Base-by-base conservation (phyloP, 2,329 filamentous ascomycete genomes). In the Daldinia eschscholtzii region DNA sequence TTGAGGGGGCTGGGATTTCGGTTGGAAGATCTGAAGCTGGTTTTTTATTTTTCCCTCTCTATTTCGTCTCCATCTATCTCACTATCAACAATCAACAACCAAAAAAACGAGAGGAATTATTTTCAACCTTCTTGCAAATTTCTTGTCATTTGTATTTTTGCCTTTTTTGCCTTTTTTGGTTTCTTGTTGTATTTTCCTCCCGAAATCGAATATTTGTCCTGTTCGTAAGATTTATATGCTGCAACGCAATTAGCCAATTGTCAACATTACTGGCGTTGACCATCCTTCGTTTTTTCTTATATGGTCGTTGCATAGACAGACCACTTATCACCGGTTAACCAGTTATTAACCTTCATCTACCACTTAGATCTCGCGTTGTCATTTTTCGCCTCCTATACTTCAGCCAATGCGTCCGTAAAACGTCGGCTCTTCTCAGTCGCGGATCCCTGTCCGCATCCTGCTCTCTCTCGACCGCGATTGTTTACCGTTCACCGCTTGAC, bases 1-100 rank as follows among this genome's bases (percentile, higher is more conserved):
- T 71, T 71, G 61, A 71, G 68, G 70, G 71, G 71, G 69, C 61
- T 70, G 66, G 69, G 66, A 61, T 65, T 26, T 20, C 52, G 56
- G 64, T 12, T 2, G 26, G 44, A 57, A 57, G n/a, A 57, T n/a
- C 50, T 48, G 48, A 67, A 71, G 57, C 56, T 64, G 35, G 20
- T 23, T 9, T 35, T 35, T 30, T 57, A 15, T 57, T 57, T 39
- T 57, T 41, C 33, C 13, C 18, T 37, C 33, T 57, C 20, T 57
- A 57, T 20, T 26, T 12, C 35, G 9, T 37, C 53, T 18, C 13
- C 20, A 9, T 57, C 12, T n/a, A n/a, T 57, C 23, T 30, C 18
- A 41, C 35, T 37, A 20, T 55, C n/a, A 55, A 35, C 33, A 26
- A 20, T 55, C 15, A 55, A 35, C 30, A 15, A 55, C 18, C 52